Evolutionary conservation across 768 basidiomycete genomes (phyloP).

Genomic region (Boletus eberwhitei): DNA sequence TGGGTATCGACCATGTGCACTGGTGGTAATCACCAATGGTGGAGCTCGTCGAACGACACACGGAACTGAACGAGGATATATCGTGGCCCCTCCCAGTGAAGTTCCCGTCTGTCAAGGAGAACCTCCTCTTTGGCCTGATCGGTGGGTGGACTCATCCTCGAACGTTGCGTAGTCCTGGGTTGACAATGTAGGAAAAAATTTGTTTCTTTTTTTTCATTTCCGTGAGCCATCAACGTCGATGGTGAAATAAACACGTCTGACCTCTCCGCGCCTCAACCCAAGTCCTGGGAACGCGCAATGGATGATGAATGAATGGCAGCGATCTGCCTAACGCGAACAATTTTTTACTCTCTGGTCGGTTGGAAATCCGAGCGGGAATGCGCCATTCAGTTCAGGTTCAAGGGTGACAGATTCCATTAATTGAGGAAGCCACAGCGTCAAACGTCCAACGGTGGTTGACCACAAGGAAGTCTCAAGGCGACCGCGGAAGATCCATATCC

Average conservation of each 20-base stretch:
- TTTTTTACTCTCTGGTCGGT: constrained; percentile 5
- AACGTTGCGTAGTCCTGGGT: constrained; percentile 16
- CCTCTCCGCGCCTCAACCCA: constrained; percentile 9
- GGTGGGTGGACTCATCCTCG: constrained; percentile 5
- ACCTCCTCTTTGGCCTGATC: constrained; percentile 9
- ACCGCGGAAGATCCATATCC: constrained; percentile 16
- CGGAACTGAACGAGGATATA: constrained; percentile 10
- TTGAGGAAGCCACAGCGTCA: constrained; percentile 6
- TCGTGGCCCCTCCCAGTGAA: background rate
- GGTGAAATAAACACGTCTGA: constrained; percentile 23
- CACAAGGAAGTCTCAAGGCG: constrained; percentile 28
- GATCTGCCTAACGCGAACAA: constrained; percentile 12
- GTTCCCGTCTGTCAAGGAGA: background rate
- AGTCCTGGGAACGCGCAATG: background rate
- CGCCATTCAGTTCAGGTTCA: background rate
- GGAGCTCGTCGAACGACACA: constrained; percentile 14
- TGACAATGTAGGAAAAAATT: constrained; percentile 22
- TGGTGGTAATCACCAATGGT: constrained; percentile 1
- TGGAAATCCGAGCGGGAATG: constrained; percentile 14
- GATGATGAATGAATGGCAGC: constrained; percentile 20
- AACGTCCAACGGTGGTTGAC: constrained; percentile 6
- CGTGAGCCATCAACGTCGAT: constrained; percentile 19
- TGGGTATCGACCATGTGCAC: constrained; percentile 12
- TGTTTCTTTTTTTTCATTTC: constrained; percentile 26
- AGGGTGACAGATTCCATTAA: constrained; percentile 21